Conservation (phyloP, 2,329 filamentous ascomycete genomes). For the Colletotrichum cordylinicola region DNA sequence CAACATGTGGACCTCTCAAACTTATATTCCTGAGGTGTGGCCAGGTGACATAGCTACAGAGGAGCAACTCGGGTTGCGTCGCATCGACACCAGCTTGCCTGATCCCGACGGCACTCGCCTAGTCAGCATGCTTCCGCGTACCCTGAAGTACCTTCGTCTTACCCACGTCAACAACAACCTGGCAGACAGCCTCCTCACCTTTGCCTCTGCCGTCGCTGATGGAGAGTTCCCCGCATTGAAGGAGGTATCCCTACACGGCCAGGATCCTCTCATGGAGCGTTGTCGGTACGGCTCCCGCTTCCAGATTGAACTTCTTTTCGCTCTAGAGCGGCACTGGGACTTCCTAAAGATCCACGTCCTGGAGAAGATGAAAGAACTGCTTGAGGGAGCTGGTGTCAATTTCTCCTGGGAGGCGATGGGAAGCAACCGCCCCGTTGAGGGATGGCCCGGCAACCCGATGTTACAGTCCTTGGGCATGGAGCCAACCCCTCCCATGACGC, state of each 20-base stretch:
- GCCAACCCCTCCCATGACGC: background rate
- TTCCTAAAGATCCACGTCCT: background rate
- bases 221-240: background rate
- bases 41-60: background rate
- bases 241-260: background rate
- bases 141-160: background rate
- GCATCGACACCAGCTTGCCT: background rate
- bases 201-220: background rate
- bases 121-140: background rate
- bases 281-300: fast-evolving
- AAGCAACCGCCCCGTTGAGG: background rate
- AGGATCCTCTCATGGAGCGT: background rate
- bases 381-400: background rate
- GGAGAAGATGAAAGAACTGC: background rate
- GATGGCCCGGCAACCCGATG: background rate
- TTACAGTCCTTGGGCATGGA: background rate
- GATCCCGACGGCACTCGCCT: background rate
- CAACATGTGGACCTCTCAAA: background rate
- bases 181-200: background rate
- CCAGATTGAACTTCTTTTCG: background rate
- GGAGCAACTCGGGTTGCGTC: too few relatives aligned
- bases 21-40: too few relatives aligned
- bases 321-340: background rate
- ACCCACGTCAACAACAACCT: background rate
- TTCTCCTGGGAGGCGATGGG: background rate